A percentile compares a stretch with the other conserved stretches of the same genome.
Evolutionary conservation across 306 rosid species (phyloP).

Genomic region (Quercus dentata): DNA sequence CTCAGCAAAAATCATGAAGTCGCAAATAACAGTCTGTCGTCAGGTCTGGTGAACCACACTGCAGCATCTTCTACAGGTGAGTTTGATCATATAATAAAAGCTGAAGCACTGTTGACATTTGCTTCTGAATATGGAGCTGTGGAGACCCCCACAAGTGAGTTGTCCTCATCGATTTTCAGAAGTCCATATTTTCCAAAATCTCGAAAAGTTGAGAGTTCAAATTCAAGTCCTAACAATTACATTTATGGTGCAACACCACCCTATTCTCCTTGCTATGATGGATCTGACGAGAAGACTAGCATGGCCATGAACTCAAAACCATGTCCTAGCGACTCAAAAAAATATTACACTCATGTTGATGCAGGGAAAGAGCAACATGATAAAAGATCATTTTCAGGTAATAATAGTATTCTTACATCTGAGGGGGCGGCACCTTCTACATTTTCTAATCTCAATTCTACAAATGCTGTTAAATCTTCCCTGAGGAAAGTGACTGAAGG

Average conservation of each 20-base stretch:
- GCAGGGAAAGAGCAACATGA: constrained; percentile 58
- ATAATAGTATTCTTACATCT: constrained; percentile 34
- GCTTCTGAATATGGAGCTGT: constrained; percentile 98
- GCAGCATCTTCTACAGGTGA: constrained; percentile 55
- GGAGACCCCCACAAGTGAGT: constrained; percentile 71
- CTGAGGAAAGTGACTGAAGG: constrained; percentile 59
- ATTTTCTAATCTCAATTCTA: constrained; percentile 51
- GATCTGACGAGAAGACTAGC: constrained; percentile 67
- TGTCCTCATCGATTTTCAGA: constrained; percentile 71
- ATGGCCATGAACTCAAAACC: constrained; percentile 42
- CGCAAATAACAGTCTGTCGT: constrained; percentile 41
- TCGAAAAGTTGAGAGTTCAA: constrained; percentile 62
- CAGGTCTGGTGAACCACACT: constrained; percentile 46
- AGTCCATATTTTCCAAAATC: constrained; percentile 85
- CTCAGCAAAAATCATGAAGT: constrained; percentile 58
- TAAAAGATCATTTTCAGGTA: constrained; percentile 37
- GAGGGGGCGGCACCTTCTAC: constrained; percentile 53
- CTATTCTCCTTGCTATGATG: constrained; percentile 67
- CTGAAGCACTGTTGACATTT: constrained; percentile 95
- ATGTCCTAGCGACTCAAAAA: constrained; percentile 45
- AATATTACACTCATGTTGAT: constrained; percentile 68
- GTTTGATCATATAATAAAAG: constrained; percentile 86
- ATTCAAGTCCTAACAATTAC: constrained; percentile 68
- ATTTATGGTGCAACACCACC: constrained; percentile 88
- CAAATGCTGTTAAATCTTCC: constrained; percentile 47